A percentile compares a stretch with the other conserved stretches of the same genome.
Evolutionary conservation across 2,329 filamentous ascomycete genomes (phyloP).

Genomic region (Verticillium tricorpus): DNA sequence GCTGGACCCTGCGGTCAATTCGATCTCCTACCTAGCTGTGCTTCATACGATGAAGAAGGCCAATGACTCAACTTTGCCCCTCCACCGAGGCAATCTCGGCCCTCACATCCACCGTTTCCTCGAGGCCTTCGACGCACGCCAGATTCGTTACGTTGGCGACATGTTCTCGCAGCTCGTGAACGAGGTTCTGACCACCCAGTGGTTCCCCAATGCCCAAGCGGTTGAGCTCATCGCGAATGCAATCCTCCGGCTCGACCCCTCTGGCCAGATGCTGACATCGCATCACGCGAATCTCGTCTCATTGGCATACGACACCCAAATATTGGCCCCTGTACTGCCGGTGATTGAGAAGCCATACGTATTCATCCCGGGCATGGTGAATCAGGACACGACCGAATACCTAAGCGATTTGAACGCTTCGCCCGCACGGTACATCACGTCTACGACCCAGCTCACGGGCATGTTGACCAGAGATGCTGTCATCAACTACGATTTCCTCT

Average conservation of each 20-base stretch:
- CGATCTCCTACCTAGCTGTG: conserved; percentile 46
- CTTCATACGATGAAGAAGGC: conserved; percentile 33
- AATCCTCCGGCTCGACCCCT: conserved; percentile 63
- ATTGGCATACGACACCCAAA: conserved; percentile 52
- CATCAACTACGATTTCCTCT: conserved; percentile 62
- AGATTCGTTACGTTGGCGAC: conserved; percentile 46
- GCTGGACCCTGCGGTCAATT: conserved; percentile 43
- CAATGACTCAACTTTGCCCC: neutral
- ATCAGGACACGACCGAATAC: conserved; percentile 27
- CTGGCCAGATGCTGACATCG: conserved; percentile 60
- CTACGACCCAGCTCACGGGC: conserved; percentile 51
- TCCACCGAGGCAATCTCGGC: conserved; percentile 22
- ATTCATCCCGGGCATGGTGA: conserved; percentile 52
- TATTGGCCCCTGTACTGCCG: conserved; percentile 49
- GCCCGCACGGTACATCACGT: conserved; percentile 55
- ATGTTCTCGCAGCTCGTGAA: conserved; percentile 40
- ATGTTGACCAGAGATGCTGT: conserved; percentile 48
- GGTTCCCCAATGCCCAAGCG: conserved; percentile 39
- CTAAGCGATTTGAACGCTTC: conserved; percentile 42
- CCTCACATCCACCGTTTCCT: conserved; percentile 41
- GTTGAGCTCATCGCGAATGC: conserved; percentile 44
- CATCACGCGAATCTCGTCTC: conserved; percentile 55
- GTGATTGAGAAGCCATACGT: conserved; percentile 63
- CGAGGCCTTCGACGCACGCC: conserved; percentile 42
- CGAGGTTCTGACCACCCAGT: conserved; percentile 28